Conservation (phyloP, 495 filamentous ascomycete genomes). For the Penicillium antarcticum region DNA sequence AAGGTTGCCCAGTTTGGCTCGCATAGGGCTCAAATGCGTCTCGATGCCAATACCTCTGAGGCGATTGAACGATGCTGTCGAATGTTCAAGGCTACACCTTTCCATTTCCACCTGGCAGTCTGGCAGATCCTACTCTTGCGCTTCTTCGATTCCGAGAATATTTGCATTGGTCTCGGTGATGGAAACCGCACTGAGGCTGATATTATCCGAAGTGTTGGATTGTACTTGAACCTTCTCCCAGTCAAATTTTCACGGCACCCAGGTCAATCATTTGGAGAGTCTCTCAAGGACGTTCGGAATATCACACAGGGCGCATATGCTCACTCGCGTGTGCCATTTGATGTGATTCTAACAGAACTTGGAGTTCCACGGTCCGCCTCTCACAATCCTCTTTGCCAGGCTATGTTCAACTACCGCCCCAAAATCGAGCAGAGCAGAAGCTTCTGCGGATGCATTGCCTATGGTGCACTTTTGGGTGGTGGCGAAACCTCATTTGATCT, state of each 20-base stretch:
- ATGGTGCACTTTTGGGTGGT: slow-evolving; percentile 15
- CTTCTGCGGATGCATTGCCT: slow-evolving; percentile 17
- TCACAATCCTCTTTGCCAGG: slow-evolving; percentile 38
- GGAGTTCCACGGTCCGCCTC: slow-evolving; percentile 28
- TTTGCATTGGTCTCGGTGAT: slow-evolving; percentile 45
- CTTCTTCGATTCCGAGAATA: slow-evolving; percentile 20
- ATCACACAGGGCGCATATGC: slow-evolving; percentile 22
- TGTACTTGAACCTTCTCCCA: slow-evolving; percentile 48
- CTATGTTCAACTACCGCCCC: slow-evolving; percentile 38
- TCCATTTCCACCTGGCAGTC: slow-evolving; percentile 43
- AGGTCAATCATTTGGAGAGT: slow-evolving; percentile 12
- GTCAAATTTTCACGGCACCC: slow-evolving; percentile 26
- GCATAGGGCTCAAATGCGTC: slow-evolving; percentile 5
- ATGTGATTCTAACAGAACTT: slow-evolving; percentile 39
- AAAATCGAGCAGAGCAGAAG: slow-evolving; percentile 11
- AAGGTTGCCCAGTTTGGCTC: slow-evolving; percentile 8
- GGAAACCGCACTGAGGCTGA: slow-evolving; percentile 32
- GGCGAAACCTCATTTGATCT: slow-evolving; percentile 25
- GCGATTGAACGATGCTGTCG: slow-evolving; percentile 17
- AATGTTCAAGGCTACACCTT: slow-evolving; percentile 26
- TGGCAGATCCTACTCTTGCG: slow-evolving; percentile 30
- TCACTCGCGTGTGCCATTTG: slow-evolving; percentile 42
- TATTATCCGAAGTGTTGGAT: slow-evolving; percentile 34
- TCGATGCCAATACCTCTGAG: slow-evolving; percentile 10
- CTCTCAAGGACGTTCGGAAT: slow-evolving; percentile 12